These are phyloP conservation scores for Pochonia chlamydosporia DNA, from an alignment of 2,329 filamentous ascomycete genomes.

Conservation along the genomic window DNA sequence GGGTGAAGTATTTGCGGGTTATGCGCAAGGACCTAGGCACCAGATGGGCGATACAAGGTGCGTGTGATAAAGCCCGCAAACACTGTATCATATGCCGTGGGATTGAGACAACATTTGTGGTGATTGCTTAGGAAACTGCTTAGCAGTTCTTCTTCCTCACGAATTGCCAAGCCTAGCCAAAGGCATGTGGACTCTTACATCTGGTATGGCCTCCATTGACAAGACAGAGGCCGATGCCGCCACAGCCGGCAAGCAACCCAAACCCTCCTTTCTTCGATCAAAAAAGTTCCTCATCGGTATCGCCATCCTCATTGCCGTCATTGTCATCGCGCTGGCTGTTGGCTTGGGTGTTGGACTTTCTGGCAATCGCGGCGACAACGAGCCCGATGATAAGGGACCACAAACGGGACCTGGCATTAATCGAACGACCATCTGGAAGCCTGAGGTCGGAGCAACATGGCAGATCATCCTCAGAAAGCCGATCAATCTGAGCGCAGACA, in stretches of 20 bases:
- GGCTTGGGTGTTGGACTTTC: slow-evolving; percentile 52
- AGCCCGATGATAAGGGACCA: not conserved
- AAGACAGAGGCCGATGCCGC: not conserved
- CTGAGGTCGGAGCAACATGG: slow-evolving; percentile 44
- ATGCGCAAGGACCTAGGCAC: no score
- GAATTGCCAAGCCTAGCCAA: no score
- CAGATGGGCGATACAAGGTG: no score
- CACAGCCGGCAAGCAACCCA: not conserved
- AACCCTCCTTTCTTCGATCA: not conserved
- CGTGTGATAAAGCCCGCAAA: no score
- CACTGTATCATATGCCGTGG: no score
- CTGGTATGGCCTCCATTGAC: not conserved
- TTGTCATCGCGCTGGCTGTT: slow-evolving; percentile 40
- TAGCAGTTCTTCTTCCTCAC: no score
- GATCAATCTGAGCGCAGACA: slow-evolving; percentile 27
- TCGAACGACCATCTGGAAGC: slow-evolving; percentile 17
- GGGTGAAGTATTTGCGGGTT: no score
- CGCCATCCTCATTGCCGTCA: slow-evolving; percentile 8
- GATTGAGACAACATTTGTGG: no score
- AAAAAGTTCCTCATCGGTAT: not conserved
- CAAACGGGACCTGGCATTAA: not conserved
- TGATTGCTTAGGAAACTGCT: no score
- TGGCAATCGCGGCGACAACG: not conserved
- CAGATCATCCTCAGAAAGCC: slow-evolving; percentile 52
- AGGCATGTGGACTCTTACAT: no score